These are phyloP conservation scores for Wickerhamomyces strasburgensis DNA, from an alignment of 805 yeast genomes.

Conservation along the genomic window DNA sequence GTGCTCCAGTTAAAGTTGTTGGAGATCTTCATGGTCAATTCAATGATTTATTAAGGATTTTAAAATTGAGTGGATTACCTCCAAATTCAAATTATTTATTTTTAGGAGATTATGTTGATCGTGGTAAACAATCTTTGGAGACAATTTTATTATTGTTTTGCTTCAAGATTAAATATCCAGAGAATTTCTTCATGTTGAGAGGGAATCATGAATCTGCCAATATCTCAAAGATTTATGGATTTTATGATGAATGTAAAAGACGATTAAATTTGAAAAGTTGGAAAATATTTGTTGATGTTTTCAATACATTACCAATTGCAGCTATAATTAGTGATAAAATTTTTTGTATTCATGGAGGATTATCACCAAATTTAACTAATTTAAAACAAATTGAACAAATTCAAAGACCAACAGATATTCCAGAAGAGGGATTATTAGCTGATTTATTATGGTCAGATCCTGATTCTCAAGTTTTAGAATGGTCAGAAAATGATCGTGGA, in stretches of 20 bases:
- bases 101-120: slow-evolving; percentile 94
- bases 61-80: slow-evolving; percentile 96
- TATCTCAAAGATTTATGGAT: slow-evolving; percentile 94
- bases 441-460: slow-evolving; percentile 86
- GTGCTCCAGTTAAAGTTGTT: slow-evolving; percentile 74
- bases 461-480: slow-evolving; percentile 48
- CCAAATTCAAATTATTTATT: slow-evolving; percentile 90
- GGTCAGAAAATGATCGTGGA: slow-evolving; percentile 83
- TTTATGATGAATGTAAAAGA: slow-evolving; percentile 96
- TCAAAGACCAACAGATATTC: slow-evolving; percentile 78
- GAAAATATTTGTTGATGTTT: slow-evolving; percentile 91
- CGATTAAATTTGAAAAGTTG: slow-evolving; percentile 88
- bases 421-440: slow-evolving; percentile 72
- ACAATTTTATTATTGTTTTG: slow-evolving; percentile 83
- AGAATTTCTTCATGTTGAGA: slow-evolving; percentile 84
- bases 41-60: slow-evolving; percentile 82
- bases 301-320: slow-evolving; percentile 92
- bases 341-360: slow-evolving; percentile 83
- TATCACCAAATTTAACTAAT: slow-evolving; percentile 64
- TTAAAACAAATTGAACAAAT: slow-evolving; percentile 67
- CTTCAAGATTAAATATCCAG: slow-evolving; percentile 95
- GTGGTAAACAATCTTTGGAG: slow-evolving; percentile 95
- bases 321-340: slow-evolving; percentile 95
- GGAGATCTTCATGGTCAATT: slow-evolving; percentile 98
- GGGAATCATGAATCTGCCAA: slow-evolving; percentile 98